Evolutionary conservation across 495 filamentous ascomycete genomes (phyloP).

Genomic region (Tuber melanosporum): DNA sequence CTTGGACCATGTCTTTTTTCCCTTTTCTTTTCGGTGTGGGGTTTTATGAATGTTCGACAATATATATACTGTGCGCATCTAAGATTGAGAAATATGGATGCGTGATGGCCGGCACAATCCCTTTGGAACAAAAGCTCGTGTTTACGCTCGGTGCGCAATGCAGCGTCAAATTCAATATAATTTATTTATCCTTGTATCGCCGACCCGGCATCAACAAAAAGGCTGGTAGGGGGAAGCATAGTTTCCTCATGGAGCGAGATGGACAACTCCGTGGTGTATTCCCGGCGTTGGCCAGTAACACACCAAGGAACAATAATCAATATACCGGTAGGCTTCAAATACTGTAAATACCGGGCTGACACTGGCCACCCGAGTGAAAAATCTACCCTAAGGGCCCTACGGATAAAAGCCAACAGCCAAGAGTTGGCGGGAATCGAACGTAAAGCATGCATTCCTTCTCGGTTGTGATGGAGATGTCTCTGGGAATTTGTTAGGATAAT

Average conservation of each 20-base stretch:
- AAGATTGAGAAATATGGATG: not conserved
- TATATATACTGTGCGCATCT: not conserved
- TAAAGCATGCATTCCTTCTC: not conserved
- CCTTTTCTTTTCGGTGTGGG: not conserved
- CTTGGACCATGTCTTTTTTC: not conserved
- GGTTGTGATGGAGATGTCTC: not conserved
- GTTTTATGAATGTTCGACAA: not conserved
- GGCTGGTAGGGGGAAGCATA: not conserved
- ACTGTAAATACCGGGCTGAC: not conserved
- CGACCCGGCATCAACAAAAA: too few relatives aligned
- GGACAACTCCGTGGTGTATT: not conserved
- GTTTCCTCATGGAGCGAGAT: not conserved
- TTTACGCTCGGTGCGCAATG: not conserved
- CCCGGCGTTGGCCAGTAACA: not conserved
- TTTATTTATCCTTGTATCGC: too few relatives aligned
- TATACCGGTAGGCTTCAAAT: not conserved
- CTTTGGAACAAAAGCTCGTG: not conserved
- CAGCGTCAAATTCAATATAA: too few relatives aligned
- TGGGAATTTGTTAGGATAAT: not conserved
- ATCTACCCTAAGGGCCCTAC: not conserved
- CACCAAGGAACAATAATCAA: not conserved
- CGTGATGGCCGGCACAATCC: not conserved
- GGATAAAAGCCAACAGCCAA: not conserved
- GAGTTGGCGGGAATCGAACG: not conserved
- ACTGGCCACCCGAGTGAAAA: not conserved